Evolutionary conservation across 495 filamentous ascomycete species (phyloP).

Genomic region (Penicillium roqueforti): DNA sequence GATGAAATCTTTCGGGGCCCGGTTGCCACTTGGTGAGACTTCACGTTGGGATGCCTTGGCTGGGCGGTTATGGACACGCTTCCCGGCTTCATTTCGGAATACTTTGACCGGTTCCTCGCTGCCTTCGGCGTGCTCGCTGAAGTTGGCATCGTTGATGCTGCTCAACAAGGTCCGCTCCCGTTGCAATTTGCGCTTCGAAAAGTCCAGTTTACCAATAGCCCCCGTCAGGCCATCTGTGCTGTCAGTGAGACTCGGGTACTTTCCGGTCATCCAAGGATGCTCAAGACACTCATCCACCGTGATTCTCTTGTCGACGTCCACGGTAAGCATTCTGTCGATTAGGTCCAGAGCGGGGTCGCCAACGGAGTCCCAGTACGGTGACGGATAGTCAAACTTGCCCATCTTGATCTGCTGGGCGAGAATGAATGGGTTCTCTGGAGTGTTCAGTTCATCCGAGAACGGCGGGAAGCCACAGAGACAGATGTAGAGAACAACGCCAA

Average conservation of each 20-base stretch:
- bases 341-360: constrained; percentile 86
- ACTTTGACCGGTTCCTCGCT: constrained; percentile 64
- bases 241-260: constrained; percentile 53
- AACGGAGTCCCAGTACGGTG: constrained; percentile 95
- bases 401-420: constrained; percentile 87
- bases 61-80: constrained; percentile 39
- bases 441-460: constrained; percentile 89
- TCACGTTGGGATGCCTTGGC: constrained; percentile 41
- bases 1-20: constrained; percentile 70
- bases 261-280: constrained; percentile 80
- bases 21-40: constrained; percentile 56
- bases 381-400: constrained; percentile 89
- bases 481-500: constrained; percentile 98
- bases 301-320: constrained; percentile 76
- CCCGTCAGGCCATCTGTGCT: constrained; percentile 92
- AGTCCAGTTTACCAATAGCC: constrained; percentile 74
- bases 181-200: constrained; percentile 71
- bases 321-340: constrained; percentile 91
- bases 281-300: constrained; percentile 86
- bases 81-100: constrained; percentile 65
- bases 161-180: constrained; percentile 83
- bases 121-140: constrained; percentile 57
- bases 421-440: constrained; percentile 71
- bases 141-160: constrained; percentile 72
- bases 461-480: constrained; percentile 97